These are phyloP conservation scores for Trypanosoma lewisi DNA, from an alignment of 208 protist genomes.

Conservation along the genomic window DNA sequence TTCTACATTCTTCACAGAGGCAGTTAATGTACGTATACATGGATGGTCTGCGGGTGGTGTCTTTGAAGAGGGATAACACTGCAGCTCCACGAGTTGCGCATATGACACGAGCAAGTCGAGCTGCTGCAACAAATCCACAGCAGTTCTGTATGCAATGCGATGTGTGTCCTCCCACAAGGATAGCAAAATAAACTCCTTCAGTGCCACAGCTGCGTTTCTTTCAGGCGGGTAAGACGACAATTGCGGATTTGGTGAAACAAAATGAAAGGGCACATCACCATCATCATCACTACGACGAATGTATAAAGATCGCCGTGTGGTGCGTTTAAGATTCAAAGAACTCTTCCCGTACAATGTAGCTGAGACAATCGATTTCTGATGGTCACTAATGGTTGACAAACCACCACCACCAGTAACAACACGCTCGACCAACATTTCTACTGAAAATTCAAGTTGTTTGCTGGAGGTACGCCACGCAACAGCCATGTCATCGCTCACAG, in stretches of 20 bases:
- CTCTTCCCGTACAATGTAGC: conserved; percentile 33
- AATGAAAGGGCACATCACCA: conserved; percentile 1
- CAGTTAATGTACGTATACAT: neutral
- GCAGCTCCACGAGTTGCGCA: conserved; percentile 27
- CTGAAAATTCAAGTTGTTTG: conserved; percentile 6
- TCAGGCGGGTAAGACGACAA: neutral
- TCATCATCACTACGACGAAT: too few relatives aligned
- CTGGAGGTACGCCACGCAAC: conserved; percentile 17
- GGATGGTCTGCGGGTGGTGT: neutral
- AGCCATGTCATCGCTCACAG: conserved; percentile 14
- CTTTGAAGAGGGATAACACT: conserved; percentile 2
- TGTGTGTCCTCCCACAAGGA: conserved; percentile 37
- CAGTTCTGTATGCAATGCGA: conserved; percentile 25
- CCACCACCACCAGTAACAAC: neutral
- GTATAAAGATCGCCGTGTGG: conserved; percentile 26
- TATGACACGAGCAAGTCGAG: conserved; percentile 26
- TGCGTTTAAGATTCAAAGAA: conserved; percentile 24
- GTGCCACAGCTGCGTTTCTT: neutral
- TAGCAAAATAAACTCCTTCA: conserved; percentile 32
- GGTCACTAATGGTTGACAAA: neutral
- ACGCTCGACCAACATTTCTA: conserved; percentile 14
- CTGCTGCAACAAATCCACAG: conserved; percentile 25
- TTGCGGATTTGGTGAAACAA: neutral
- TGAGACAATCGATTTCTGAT: neutral
- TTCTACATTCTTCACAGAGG: too few relatives aligned